Base-by-base conservation (phyloP, 2,329 filamentous ascomycete genomes). In the Escovopsis sp. region DNA sequence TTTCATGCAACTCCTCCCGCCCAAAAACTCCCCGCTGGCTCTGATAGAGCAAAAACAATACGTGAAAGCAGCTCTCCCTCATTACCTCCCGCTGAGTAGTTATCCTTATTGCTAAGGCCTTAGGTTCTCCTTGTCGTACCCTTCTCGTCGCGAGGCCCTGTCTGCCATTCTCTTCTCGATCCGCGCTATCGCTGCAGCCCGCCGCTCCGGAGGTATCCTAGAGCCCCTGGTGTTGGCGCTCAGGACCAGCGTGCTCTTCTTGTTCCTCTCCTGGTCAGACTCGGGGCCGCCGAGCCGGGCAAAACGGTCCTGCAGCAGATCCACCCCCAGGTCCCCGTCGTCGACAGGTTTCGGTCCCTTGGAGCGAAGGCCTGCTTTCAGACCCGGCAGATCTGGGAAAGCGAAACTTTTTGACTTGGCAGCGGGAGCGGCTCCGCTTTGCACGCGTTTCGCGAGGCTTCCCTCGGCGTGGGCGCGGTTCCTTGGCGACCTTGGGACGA, bases 121-220 rank as follows among this genome's bases (percentile, higher is more conserved):
- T 47, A 71, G 47, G 51, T 76, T 75, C 59, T 75, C 73, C 62
- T 75, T 73, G 47, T 69, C 65, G 30, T 53, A 48, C 10, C 53
- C 56, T 41, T 51, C 54, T 32, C 54, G 55, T 39, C 55, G 55
- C 39, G 57, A 55, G 26, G 56, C 52, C 44, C 60, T 63, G 53
- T 74, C 67, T n/a, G 66, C 64, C 53, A 66, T 68, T 52, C 70
- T 66, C 55, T 67, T 64, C 55, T 75, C 68, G 12, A 77, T 65
- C 7, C 72, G 60, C 36, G 72, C 73, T 41, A 73, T 61, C 10
- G 72, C 73, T 1, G 72, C 73, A 6, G 70, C 68, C 38, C 65
- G 63, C 32, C 74, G 63, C 40, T 72, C 69, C 4, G 69, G 66
- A 8, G 73, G 63, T 11, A 77, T 52, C 2, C 23, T 23, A 6